Evolutionary conservation across 1,139 yeast species (phyloP).

Genomic region (Scheffersomyces titani): DNA sequence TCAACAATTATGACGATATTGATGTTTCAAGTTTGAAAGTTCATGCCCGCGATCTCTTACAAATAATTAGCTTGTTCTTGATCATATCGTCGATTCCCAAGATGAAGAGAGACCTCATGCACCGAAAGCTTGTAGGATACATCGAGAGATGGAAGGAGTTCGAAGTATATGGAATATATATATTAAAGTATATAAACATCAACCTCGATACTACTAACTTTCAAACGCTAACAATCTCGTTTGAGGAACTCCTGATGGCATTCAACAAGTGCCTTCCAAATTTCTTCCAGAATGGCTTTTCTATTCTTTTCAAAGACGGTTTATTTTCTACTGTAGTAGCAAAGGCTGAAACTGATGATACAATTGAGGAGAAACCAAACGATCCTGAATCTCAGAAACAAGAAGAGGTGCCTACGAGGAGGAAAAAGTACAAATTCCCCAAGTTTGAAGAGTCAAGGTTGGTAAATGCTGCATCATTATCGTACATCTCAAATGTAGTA

Average conservation of each 20-base stretch:
- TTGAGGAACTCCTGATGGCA: slow-evolving; percentile 32
- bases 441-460: slow-evolving; percentile 38
- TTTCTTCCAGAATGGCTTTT: slow-evolving; percentile 36
- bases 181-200: slow-evolving; percentile 50
- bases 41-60: slow-evolving; percentile 33
- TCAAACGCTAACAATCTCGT: slow-evolving; percentile 24
- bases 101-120: slow-evolving; percentile 24
- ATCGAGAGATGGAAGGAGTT: slow-evolving; percentile 34
- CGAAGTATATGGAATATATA: slow-evolving; percentile 28
- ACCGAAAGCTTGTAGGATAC: slow-evolving; percentile 11
- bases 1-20: slow-evolving; percentile 24
- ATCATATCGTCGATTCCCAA: slow-evolving; percentile 26
- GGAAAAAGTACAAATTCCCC: slow-evolving; percentile 5
- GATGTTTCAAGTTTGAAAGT: slow-evolving; percentile 34
- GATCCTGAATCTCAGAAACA: background rate
- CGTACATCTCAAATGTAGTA: slow-evolving; percentile 41
- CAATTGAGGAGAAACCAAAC: background rate
- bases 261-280: slow-evolving; percentile 33
- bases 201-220: slow-evolving; percentile 23
- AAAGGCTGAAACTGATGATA: background rate
- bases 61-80: slow-evolving; percentile 42
- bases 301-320: slow-evolving; percentile 36
- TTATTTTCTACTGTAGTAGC: slow-evolving; percentile 11
- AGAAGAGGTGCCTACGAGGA: slow-evolving; percentile 1
- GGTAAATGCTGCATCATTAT: slow-evolving; percentile 38